Percentiles rank a stretch among this genome's conserved stretches.
Conservation (phyloP, 352 stramenopile species). For the Stephanocyclus meneghinianus region DNA sequence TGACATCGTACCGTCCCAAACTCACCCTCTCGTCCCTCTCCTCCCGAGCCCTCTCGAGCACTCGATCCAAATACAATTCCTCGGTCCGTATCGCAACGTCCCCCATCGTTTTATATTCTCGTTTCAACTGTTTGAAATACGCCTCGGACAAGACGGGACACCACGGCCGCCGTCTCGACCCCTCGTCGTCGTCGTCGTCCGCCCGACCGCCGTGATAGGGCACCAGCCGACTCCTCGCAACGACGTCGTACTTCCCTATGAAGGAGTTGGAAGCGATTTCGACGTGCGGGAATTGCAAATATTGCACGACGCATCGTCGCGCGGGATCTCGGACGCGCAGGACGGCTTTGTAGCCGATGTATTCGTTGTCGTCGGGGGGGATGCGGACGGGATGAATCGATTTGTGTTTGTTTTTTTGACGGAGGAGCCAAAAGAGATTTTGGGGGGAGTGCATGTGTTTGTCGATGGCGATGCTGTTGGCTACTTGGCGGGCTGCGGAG, state of each 20-base stretch:
- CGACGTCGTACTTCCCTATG: slow-evolving; percentile 2
- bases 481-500: not conserved
- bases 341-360: slow-evolving; percentile 2
- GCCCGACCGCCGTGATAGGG: not conserved
- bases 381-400: not conserved
- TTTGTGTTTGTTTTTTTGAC: slow-evolving; percentile 5
- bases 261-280: not conserved
- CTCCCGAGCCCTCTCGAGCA: not conserved
- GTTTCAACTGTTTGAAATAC: slow-evolving; percentile 9
- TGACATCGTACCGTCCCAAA: not conserved
- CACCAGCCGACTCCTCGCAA: not conserved
- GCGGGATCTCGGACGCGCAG: not conserved
- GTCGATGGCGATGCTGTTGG: not conserved
- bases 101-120: not conserved
- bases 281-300: slow-evolving; percentile 4
- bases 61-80: slow-evolving; percentile 7
- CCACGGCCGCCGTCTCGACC: not conserved
- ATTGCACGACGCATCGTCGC: slow-evolving; percentile 5
- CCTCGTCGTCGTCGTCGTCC: not conserved
- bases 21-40: not conserved
- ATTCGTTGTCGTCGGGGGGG: slow-evolving; percentile 3
- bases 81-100: not conserved
- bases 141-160: not conserved
- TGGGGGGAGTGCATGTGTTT: not conserved
- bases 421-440: slow-evolving; percentile 1